phyloP scores from a whole-genome alignment of 257 asterid genomes.

The Anisodus acutangulus region DNA sequence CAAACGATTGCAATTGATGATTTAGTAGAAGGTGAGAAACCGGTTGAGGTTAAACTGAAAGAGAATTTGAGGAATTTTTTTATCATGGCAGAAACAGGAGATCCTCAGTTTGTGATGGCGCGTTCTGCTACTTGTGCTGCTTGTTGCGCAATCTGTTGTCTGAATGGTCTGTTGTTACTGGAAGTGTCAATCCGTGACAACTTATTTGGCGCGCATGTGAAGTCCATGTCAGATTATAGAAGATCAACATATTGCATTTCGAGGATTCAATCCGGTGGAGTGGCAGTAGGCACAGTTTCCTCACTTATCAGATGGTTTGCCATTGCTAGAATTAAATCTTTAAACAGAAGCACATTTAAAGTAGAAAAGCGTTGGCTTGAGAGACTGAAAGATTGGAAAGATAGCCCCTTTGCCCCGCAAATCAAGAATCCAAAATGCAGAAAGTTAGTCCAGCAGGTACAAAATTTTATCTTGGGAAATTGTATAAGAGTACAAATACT shows the following conservation, averaged over 20 bases:
- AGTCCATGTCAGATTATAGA: slow-evolving; percentile 4
- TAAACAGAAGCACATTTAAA: neutral
- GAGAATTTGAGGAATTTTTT: neutral
- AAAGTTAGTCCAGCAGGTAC: slow-evolving; percentile 29
- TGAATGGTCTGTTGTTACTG: neutral
- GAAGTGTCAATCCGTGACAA: neutral
- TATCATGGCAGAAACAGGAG: slow-evolving; percentile 34
- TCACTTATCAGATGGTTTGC: slow-evolving; percentile 31
- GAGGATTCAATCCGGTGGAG: slow-evolving; percentile 26
- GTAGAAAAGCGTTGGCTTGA: slow-evolving; percentile 29
- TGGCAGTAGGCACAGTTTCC: slow-evolving; percentile 16
- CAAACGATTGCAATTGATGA: neutral
- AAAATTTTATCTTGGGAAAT: neutral
- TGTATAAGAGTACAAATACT: slow-evolving; percentile 27
- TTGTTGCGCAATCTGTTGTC: slow-evolving; percentile 21
- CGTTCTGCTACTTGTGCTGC: slow-evolving; percentile 27
- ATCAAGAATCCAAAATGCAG: slow-evolving; percentile 25
- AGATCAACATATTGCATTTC: slow-evolving; percentile 28
- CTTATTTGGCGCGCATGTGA: slow-evolving; percentile 17
- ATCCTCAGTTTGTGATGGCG: slow-evolving; percentile 33
- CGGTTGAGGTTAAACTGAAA: neutral
- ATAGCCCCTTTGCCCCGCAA: slow-evolving; percentile 17
- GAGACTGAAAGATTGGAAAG: slow-evolving; percentile 29
- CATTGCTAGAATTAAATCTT: neutral
- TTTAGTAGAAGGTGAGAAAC: neutral